A percentile compares a stretch with the other conserved stretches of the same genome.
phyloP scores from a whole-genome alignment of 2,329 filamentous ascomycete genomes.

The Pyricularia grisea region DNA sequence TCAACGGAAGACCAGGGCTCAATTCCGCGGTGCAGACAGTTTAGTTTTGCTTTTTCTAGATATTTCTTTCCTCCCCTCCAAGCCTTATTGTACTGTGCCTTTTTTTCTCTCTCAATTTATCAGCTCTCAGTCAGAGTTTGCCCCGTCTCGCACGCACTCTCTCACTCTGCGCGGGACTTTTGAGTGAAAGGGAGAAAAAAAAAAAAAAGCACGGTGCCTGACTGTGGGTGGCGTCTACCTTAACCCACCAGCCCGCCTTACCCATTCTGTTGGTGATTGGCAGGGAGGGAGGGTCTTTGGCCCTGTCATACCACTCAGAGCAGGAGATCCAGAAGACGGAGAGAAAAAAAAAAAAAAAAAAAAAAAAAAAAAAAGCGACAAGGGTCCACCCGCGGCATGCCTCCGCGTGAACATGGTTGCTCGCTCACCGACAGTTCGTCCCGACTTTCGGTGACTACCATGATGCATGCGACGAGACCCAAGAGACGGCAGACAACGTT shows the following conservation, averaged over 20 bases:
- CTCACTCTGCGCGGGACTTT: neutral
- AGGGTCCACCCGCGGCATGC: neutral
- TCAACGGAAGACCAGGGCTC: neutral
- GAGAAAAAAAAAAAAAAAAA: neutral
- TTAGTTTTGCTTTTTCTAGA: neutral
- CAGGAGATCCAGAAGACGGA: neutral
- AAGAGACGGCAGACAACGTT: neutral
- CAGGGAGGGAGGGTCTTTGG: neutral
- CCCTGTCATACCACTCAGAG: neutral
- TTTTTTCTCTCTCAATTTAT: constrained; percentile 1
- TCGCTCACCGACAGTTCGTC: constrained; percentile 3
- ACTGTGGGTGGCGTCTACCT: constrained; percentile 1
- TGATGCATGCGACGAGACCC: neutral
- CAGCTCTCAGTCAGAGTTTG: neutral
- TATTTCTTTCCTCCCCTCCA: neutral
- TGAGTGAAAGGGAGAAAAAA: too few relatives aligned
- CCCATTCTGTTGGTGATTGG: neutral
- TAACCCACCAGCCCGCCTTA: constrained; percentile 1
- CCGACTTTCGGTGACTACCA: constrained; percentile 4
- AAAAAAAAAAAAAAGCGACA: constrained; percentile 1
- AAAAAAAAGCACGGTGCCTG: constrained; percentile 3
- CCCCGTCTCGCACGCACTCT: neutral
- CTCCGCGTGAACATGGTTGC: neutral
- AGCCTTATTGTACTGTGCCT: constrained; percentile 2
- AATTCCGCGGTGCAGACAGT: neutral